Percentiles rank a stretch among this genome's conserved stretches.
Evolutionary conservation across 2,329 filamentous ascomycete species (phyloP).

Genomic region (Cadophora luteo-olivacea): DNA sequence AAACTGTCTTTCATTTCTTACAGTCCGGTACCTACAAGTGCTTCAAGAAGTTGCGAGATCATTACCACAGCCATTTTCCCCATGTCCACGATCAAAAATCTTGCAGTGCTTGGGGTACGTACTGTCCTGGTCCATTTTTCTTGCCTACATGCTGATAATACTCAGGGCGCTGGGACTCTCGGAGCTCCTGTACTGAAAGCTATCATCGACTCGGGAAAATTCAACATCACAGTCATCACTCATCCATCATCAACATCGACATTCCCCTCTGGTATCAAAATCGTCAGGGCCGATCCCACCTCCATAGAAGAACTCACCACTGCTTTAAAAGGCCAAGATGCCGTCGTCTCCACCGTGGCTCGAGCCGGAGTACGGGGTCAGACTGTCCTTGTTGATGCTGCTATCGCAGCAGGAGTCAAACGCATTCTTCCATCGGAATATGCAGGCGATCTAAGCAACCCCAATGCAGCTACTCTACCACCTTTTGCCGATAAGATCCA

Average conservation of each 20-base stretch:
- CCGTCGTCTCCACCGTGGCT: slow-evolving; percentile 58
- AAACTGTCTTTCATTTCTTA: too few relatives aligned
- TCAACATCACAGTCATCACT: slow-evolving; percentile 58
- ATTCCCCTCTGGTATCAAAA: slow-evolving; percentile 46
- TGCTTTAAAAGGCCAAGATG: slow-evolving; percentile 63
- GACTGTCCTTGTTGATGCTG: slow-evolving; percentile 61
- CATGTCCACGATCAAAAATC: slow-evolving; percentile 40
- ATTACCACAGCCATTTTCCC: too few relatives aligned
- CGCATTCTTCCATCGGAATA: slow-evolving; percentile 66
- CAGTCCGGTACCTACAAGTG: too few relatives aligned
- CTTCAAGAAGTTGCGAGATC: too few relatives aligned
- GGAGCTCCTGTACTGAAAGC: slow-evolving; percentile 37
- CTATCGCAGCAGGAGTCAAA: slow-evolving; percentile 49
- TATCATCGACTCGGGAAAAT: slow-evolving; percentile 38
- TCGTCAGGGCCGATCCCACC: slow-evolving; percentile 54
- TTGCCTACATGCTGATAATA: not conserved
- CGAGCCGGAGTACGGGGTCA: slow-evolving; percentile 49
- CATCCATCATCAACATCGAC: slow-evolving; percentile 44
- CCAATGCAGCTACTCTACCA: slow-evolving; percentile 51
- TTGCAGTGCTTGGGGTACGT: slow-evolving; percentile 38
- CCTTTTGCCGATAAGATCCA: slow-evolving; percentile 58
- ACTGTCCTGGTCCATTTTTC: not conserved
- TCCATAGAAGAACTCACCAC: slow-evolving; percentile 49
- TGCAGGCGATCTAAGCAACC: slow-evolving; percentile 48
- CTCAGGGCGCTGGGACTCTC: slow-evolving; percentile 37